Base-by-base conservation (phyloP, 2,329 filamentous ascomycete species). In the Nannizzia gypsea region DNA sequence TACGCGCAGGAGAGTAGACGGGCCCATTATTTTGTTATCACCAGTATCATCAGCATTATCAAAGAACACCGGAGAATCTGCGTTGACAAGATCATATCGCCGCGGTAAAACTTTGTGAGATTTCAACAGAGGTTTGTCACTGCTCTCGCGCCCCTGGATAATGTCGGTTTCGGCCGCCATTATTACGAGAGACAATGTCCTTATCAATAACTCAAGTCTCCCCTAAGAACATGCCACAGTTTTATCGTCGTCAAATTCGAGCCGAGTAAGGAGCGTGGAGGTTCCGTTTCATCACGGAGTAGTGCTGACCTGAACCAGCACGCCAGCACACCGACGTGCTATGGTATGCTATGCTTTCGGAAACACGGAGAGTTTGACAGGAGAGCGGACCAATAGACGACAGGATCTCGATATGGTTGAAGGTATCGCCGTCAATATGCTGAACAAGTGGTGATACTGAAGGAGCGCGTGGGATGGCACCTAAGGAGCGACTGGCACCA, bases 81-180 rank as follows among this genome's bases (percentile, higher is more conserved):
- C 48, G 60, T 57, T 34, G 31, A 57, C 48, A 38, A 68, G 59
- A 63, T 72, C 67, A 61, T 67, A 67, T 63, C 67, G 71, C 63
- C 70, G 69, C 44, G 73, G 73, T 40, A 76, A 70, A 36, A 68
- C 61, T 65, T 76, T 76, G 66, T 75, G 74, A 63, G 73, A 68
- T 67, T 69, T 75, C 62, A 75, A 63, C 38, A 68, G 66, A 31
- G 69, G 66, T 59, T 64, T 69, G 62, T 69, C 68, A 60, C 66
- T 34, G 50, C 26, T 31, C 50, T 54, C 50, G n/a, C 26, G 50
- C 13, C 50, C 2, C 50, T 54, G 50, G 26, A 36, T 31, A 28
- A 28, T 34, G 50, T 54, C n/a, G 9, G 40, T 6, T 26, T 15
- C 2, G 40, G 46, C 28, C 36, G 44, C 26, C 42, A 28, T 48